Evolutionary conservation across 345 rosid genomes (phyloP), one percentile per base, ranked within the genome.

Genomic region (Ceriops tagal): DNA sequence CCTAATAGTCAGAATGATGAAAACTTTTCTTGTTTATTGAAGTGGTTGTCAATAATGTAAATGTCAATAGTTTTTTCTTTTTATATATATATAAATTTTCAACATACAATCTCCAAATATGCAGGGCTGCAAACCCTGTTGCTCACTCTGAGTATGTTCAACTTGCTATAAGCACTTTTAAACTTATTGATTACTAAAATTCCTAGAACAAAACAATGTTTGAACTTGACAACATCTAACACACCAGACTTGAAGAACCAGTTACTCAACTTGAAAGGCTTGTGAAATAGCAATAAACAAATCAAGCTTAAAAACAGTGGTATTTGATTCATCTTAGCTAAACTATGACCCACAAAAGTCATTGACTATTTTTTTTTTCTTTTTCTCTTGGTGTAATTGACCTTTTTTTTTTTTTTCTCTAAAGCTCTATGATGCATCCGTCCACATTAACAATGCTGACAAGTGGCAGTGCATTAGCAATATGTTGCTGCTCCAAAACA

Each of bases 1-100:
- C 31, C 58, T 22, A 82, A 52, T 51, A 63, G 64, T 76, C 58
- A 77, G 76, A 69, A 56, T 69, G 64, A 76, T 69, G 62, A 64
- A 67, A 32, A 64, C 53, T 61, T 39, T 64, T 31, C 46, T 66
- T 55, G 39, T 52, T 61, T 11, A 51, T 53, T 21, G n/a, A 68
- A 56, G 60, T 5, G 24, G 32, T 21, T 13, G 8, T 20, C 18
- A 43, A 43, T 43, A 43, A 11, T 43, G 19, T 43, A 43, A 43
- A 11, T 1, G 8, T 43, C 19, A 0, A 11, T 43, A 15, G 18
- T 1, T 6, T 39, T 39, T 39, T 39, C 3, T 39, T 39, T 39
- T 39, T 39, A 10, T 39, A 10, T 9, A 1, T 8, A 1, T 15
- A 39, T 39, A 39, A 2, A 39, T 39, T 39, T 10, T 10, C 15